Evolutionary conservation across 768 basidiomycete species (phyloP).

Genomic region (Amanita phalloides): DNA sequence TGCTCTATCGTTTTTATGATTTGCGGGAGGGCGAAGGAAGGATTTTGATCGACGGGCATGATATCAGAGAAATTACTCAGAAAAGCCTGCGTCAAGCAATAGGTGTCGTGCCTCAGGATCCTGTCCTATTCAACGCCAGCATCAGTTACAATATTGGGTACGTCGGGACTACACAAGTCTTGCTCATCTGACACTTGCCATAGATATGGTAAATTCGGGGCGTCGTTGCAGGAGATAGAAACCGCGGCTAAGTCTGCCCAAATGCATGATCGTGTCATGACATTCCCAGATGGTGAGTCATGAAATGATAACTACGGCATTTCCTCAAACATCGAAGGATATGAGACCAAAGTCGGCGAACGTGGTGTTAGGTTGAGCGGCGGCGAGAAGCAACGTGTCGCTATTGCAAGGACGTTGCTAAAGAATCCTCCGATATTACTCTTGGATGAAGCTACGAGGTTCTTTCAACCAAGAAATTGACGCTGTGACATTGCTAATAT

Average conservation of each 20-base stretch:
- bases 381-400: conserved; percentile 85
- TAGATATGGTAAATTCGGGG: conserved; percentile 70
- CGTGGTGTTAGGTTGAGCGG: conserved; percentile 77
- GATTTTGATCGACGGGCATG: conserved; percentile 78
- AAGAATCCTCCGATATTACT: conserved; percentile 79
- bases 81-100: conserved; percentile 68
- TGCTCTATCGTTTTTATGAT: conserved; percentile 91
- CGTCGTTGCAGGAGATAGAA: conserved; percentile 65
- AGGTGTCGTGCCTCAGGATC: conserved; percentile 87
- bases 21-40: conserved; percentile 67
- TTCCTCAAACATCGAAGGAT: conserved; percentile 25
- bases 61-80: conserved; percentile 82
- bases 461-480: conserved; percentile 4
- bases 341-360: conserved; percentile 86
- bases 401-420: conserved; percentile 77
- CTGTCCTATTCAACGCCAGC: conserved; percentile 60
- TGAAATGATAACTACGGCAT: background rate
- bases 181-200: conserved; percentile 2
- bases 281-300: conserved; percentile 62
- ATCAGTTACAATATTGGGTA: conserved; percentile 69
- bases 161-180: conserved; percentile 10
- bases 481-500: background rate
- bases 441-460: conserved; percentile 73
- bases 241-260: conserved; percentile 72
- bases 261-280: conserved; percentile 78